phyloP scores from a whole-genome alignment of 768 basidiomycete genomes.

The Naematelia aurantialba region DNA sequence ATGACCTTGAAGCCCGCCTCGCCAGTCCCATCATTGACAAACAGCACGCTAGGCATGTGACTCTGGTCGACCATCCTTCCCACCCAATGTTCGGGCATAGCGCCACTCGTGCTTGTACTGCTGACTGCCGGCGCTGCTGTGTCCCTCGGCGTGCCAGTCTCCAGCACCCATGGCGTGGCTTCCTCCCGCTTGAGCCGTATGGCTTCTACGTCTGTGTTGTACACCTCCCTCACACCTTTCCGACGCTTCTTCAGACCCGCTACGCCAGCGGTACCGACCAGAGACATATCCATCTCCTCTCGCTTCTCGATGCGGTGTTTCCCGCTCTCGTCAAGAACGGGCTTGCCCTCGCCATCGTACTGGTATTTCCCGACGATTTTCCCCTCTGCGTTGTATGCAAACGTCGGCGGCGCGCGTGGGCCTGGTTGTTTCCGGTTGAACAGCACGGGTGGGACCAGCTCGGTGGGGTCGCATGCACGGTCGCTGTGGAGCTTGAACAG shows the following conservation, averaged over 20 bases:
- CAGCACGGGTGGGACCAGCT: conserved; percentile 21
- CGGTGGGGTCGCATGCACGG: conserved; percentile 25
- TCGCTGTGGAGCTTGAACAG: conserved; percentile 32
- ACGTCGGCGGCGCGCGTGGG: conserved; percentile 20
- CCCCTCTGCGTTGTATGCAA: conserved; percentile 29
- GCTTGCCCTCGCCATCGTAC: conserved; percentile 39
- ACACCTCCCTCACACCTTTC: conserved; percentile 36
- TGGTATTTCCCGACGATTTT: conserved; percentile 32
- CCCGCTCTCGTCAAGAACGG: conserved; percentile 31
- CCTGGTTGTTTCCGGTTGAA: conserved; percentile 42
- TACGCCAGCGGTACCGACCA: conserved; percentile 25
- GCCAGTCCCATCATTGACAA: conserved; percentile 36
- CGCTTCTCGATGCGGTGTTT: conserved; percentile 28
- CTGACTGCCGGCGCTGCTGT: neutral
- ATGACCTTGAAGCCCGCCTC: conserved; percentile 34
- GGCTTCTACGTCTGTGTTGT: conserved; percentile 37
- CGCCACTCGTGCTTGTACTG: conserved; percentile 4
- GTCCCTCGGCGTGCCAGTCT: conserved; percentile 22
- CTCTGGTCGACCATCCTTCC: conserved; percentile 35
- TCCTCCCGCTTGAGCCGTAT: conserved; percentile 39
- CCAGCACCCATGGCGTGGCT: conserved; percentile 38
- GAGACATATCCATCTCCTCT: conserved; percentile 29
- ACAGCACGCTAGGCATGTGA: conserved; percentile 33
- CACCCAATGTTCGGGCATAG: conserved; percentile 39
- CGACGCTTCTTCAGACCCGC: conserved; percentile 12